phyloP scores from a whole-genome alignment of 768 basidiomycete species.

The Rubroboletus satanas region DNA sequence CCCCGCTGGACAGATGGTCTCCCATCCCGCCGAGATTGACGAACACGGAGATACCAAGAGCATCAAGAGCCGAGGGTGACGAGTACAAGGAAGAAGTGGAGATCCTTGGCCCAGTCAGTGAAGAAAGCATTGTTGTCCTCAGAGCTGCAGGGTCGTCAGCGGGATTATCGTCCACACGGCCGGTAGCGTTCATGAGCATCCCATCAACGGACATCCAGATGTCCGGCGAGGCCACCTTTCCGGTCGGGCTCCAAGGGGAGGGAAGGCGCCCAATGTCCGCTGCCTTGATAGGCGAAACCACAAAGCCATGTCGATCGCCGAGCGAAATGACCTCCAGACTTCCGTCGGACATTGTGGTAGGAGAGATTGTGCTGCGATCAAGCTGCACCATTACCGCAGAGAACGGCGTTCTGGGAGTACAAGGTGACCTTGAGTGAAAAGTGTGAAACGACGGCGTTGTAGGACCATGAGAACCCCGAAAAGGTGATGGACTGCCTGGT shows the following conservation, averaged over 20 bases:
- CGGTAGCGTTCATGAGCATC: slow-evolving; percentile 11
- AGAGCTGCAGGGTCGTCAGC: background rate
- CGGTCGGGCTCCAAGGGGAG: slow-evolving; percentile 31
- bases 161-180: slow-evolving; percentile 6
- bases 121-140: background rate
- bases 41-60: slow-evolving; percentile 18
- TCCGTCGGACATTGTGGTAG: slow-evolving; percentile 24
- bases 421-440: slow-evolving; percentile 1
- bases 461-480: background rate
- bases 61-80: slow-evolving; percentile 13
- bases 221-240: background rate
- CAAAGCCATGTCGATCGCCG: slow-evolving; percentile 8
- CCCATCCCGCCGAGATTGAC: slow-evolving; percentile 7
- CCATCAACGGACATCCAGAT: slow-evolving; percentile 28
- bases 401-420: slow-evolving; percentile 12
- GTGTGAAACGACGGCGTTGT: slow-evolving; percentile 5
- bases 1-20: background rate
- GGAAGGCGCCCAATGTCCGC: slow-evolving; percentile 14
- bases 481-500: slow-evolving; percentile 7
- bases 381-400: slow-evolving; percentile 11
- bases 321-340: slow-evolving; percentile 24
- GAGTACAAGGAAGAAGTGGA: slow-evolving; percentile 10
- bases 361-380: slow-evolving; percentile 25
- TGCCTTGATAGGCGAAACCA: slow-evolving; percentile 5
- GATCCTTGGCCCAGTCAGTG: background rate